Evolutionary conservation across 306 rosid species (phyloP), one percentile per base, ranked within the genome.

Genomic region (Castanea crenata): DNA sequence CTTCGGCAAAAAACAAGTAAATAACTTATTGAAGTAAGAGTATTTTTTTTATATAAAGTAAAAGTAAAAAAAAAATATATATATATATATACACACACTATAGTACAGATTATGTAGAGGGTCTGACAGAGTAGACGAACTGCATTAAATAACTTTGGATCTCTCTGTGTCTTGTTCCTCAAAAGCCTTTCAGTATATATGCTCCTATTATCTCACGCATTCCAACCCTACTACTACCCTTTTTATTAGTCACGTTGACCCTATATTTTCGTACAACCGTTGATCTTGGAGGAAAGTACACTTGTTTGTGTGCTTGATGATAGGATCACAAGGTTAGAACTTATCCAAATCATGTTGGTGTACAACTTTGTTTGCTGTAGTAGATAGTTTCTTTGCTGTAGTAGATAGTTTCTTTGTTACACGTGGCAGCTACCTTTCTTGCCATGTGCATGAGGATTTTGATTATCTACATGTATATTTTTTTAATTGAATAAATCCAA

Each of bases 111-210:
- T 10, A 29, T 13, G 44, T 27, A 16, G 6, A 14, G 46, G 11
- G 5, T 61, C 79, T 86, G 82, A 76, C 70, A 55, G 5, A 7
- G 81, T 71, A 1, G 82, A 21, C 80, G 70, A 55, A 78, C 56
- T 67, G 85, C 80, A 78, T 86, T 81, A 78, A 83, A 83, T 75
- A 82, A 41, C 72, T 57, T 61, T 83, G 88, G 87, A 82, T 75
- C 78, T 59, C 70, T 41, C 15, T 32, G 70, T 82, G 85, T 67
- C 79, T 73, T 55, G 82, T 82, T 80, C 83, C 61, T 72, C 74
- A 70, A 31, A 73, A 73, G 41, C 27, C 52, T n/a, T 74, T 12
- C 46, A 55, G 81, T 73, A 76, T 12, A 32, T 81, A 32, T 83
- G 86, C 86, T 64, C 35, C 73, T 70, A 54, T 64, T 41, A 19